A percentile compares a stretch with the other conserved stretches of the same genome.
These are phyloP conservation scores for Stemphylium beticola DNA, from an alignment of 2,329 filamentous ascomycete species.

Conservation along the genomic window DNA sequence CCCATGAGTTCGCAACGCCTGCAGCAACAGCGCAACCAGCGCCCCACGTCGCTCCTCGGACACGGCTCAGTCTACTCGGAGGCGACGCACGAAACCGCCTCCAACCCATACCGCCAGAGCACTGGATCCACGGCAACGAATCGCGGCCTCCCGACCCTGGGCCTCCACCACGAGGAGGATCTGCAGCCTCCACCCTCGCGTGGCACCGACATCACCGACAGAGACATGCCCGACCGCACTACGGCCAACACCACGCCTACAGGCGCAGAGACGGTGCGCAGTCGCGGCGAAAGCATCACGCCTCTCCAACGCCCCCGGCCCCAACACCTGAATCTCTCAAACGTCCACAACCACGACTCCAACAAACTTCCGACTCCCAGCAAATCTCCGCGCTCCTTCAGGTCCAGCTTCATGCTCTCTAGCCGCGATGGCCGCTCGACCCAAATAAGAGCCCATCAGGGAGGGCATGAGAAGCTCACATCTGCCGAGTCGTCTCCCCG, in stretches of 20 bases:
- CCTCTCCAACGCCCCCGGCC: slow-evolving; percentile 69
- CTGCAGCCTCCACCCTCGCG: slow-evolving; percentile 67
- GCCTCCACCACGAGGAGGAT: slow-evolving; percentile 43
- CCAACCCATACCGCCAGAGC: slow-evolving; percentile 47
- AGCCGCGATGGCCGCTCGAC: slow-evolving; percentile 59
- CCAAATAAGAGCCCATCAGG: slow-evolving; percentile 58
- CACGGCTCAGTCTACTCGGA: slow-evolving; percentile 42
- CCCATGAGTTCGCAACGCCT: slow-evolving; percentile 97
- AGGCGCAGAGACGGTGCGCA: slow-evolving; percentile 63
- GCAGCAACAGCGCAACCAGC: slow-evolving; percentile 81
- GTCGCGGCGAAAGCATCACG: slow-evolving; percentile 78
- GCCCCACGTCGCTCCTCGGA: slow-evolving; percentile 51
- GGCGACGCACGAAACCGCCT: slow-evolving; percentile 37
- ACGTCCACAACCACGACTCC: slow-evolving; percentile 61
- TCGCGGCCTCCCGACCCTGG: slow-evolving; percentile 34
- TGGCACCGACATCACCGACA: slow-evolving; percentile 81
- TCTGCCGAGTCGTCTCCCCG: slow-evolving; percentile 79
- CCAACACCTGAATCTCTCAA: slow-evolving; percentile 66
- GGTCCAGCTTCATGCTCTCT: slow-evolving; percentile 74
- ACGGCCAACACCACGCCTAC: slow-evolving; percentile 79
- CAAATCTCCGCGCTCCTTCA: slow-evolving; percentile 77
- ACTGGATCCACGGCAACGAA: slow-evolving; percentile 45
- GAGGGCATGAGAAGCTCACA: slow-evolving; percentile 81
- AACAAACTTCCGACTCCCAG: slow-evolving; percentile 64
- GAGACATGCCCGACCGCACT: slow-evolving; percentile 71